Evolutionary conservation across 2,329 filamentous ascomycete species (phyloP), one percentile per base, ranked within the genome.

Genomic region (Fusarium equiseti): DNA sequence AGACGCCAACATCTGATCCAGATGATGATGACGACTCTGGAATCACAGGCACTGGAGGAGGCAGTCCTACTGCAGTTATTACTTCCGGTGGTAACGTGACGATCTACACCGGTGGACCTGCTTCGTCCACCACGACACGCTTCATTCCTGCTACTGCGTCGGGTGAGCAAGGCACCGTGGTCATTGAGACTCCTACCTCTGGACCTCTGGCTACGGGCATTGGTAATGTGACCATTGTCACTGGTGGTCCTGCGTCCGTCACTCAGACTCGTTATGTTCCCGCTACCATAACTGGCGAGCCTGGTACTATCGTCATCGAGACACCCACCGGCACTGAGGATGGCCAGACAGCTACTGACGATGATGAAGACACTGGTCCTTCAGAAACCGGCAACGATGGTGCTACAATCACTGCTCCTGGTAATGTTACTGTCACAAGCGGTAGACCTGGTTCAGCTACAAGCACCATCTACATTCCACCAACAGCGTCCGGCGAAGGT

Each of bases 121-220:
- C 12, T 1, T 53, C 38, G 0, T 38, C 29, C 8, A 42, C 49
- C 2, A 52, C 13, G 0, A 69, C 50, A 6, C 38, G 49, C 2
- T 69, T 54, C 15, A 55, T 69, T 3, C 50, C 66, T 1, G 44
- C 59, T 16, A 60, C 63, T 5, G 29, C 10, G 3, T 52, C 59
- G 5, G 45, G 49, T 2, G 59, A 62, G 7, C 55, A 48, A 0
- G 67, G 66, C 0, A 70, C 66, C 2, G 26, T 70, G 3, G 12
- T 67, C 1, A 67, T 67, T 6, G 63, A 66, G 31, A 70, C 66
- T 3, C 67, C 66, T 7, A 70, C 57, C 5, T 31, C 57, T 6
- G 63, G 58, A 1, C 42, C 63, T 1, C 32, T 45, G 15, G 61
- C 63, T 32, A 53, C 61, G 6, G 61, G 63, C 2, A 66, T 60